Percentiles rank a stretch among this genome's conserved stretches.
These are phyloP conservation scores for Cordyceps cicadae DNA, from an alignment of 2,329 filamentous ascomycete species.

Conservation along the genomic window DNA sequence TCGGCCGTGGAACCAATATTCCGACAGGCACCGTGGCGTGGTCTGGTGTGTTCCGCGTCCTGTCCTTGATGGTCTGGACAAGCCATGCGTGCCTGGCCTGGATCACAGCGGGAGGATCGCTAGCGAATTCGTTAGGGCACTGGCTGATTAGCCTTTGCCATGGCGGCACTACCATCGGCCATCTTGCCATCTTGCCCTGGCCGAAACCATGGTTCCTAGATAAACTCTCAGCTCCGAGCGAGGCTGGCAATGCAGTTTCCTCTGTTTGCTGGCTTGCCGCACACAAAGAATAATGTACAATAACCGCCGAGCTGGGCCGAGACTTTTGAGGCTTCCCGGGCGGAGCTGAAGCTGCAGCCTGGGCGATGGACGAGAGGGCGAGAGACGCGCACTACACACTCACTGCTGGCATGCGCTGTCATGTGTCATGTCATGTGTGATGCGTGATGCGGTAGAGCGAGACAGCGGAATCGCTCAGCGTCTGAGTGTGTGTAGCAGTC, in stretches of 20 bases:
- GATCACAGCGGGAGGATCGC: not conserved
- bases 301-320: not conserved
- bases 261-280: not conserved
- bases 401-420: not conserved
- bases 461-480: not conserved
- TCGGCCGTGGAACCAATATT: not conserved
- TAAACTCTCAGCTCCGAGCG: not conserved
- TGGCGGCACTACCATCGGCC: not conserved
- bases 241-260: not conserved
- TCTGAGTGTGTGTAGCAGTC: not conserved
- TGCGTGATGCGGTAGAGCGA: not conserved
- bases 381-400: not conserved
- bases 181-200: not conserved
- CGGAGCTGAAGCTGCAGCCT: not conserved
- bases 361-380: not conserved
- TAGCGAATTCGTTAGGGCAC: not conserved
- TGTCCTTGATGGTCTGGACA: too few relatives aligned
- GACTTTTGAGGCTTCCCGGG: not conserved
- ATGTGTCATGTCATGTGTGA: too few relatives aligned
- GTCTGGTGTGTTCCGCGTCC: not conserved
- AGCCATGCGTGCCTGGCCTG: too few relatives aligned
- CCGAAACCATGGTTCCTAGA: too few relatives aligned
- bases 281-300: not conserved
- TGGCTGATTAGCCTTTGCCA: not conserved
- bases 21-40: not conserved